phyloP scores from a whole-genome alignment of 208 protist species.

The Leishmania martiniquensis region DNA sequence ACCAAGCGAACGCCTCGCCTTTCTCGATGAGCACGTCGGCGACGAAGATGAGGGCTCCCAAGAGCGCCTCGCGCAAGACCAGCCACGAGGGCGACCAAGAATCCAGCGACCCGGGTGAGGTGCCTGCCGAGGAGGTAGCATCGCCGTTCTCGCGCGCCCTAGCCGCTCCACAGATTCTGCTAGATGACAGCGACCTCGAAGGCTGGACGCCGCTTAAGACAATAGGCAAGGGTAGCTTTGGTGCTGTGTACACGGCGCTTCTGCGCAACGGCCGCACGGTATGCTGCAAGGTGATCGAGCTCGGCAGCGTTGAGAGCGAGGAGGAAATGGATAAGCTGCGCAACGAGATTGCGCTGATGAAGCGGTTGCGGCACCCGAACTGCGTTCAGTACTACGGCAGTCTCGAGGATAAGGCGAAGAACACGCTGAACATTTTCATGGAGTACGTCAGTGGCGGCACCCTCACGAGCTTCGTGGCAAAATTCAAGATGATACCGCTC shows the following conservation, averaged over 20 bases:
- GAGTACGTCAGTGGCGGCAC: slow-evolving; percentile 90
- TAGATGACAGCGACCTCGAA: slow-evolving; percentile 69
- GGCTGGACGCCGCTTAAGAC: slow-evolving; percentile 74
- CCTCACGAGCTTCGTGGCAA: slow-evolving; percentile 78
- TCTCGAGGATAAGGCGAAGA: slow-evolving; percentile 61
- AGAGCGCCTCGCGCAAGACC: background rate
- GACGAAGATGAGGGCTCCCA: background rate
- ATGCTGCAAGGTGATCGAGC: slow-evolving; percentile 87
- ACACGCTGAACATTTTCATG: slow-evolving; percentile 93
- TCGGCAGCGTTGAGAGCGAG: slow-evolving; percentile 59
- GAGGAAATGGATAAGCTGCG: slow-evolving; percentile 83
- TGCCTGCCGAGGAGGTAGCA: background rate
- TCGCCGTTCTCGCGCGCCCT: slow-evolving; percentile 27
- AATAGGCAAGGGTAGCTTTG: slow-evolving; percentile 89
- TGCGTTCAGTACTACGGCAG: slow-evolving; percentile 93
- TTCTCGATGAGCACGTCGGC: slow-evolving; percentile 6
- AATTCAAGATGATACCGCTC: slow-evolving; percentile 78
- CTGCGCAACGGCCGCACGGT: slow-evolving; percentile 74
- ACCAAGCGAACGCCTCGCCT: slow-evolving; percentile 24
- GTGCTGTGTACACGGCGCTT: slow-evolving; percentile 79
- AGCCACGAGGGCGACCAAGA: background rate
- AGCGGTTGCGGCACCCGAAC: slow-evolving; percentile 87
- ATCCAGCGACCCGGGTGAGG: background rate
- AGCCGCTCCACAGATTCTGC: slow-evolving; percentile 26
- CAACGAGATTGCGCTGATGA: slow-evolving; percentile 88